Percentiles rank a stretch among this genome's conserved stretches.
Evolutionary conservation across 2,329 filamentous ascomycete genomes (phyloP).

Genomic region (Dactylella cylindrospora): DNA sequence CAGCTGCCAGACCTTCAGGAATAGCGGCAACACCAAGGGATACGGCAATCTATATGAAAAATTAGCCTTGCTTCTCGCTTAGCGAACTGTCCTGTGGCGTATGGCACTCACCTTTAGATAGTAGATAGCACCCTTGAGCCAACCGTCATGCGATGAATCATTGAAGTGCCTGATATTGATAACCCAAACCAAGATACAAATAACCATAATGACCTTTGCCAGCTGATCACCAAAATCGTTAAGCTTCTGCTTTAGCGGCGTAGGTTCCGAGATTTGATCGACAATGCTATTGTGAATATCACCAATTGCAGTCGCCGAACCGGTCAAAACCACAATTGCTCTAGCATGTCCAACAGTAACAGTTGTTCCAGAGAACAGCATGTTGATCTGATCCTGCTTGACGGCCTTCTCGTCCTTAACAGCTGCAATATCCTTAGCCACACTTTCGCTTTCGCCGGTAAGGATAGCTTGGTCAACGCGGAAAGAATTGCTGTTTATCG

Average conservation of each 20-base stretch:
- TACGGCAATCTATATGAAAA: slow-evolving; percentile 70
- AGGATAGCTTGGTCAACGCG: slow-evolving; percentile 94
- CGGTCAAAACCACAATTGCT: slow-evolving; percentile 87
- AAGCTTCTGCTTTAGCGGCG: slow-evolving; percentile 95
- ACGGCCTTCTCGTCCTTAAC: slow-evolving; percentile 81
- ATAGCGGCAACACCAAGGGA: slow-evolving; percentile 97
- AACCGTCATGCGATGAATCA: slow-evolving; percentile 87
- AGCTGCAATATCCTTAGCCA: slow-evolving; percentile 73
- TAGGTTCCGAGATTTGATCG: slow-evolving; percentile 95
- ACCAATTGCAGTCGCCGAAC: slow-evolving; percentile 87
- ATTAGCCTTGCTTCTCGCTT: slow-evolving; percentile 15
- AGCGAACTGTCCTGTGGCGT: neutral
- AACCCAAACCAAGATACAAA: slow-evolving; percentile 94
- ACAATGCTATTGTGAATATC: slow-evolving; percentile 99
- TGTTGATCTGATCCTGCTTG: slow-evolving; percentile 96
- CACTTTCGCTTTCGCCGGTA: slow-evolving; percentile 96
- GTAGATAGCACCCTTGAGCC: slow-evolving; percentile 97
- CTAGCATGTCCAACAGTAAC: slow-evolving; percentile 92
- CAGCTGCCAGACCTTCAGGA: slow-evolving; percentile 92
- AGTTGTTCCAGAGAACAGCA: slow-evolving; percentile 97
- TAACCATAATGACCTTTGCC: slow-evolving; percentile 96
- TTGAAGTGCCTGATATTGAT: slow-evolving; percentile 98
- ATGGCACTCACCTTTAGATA: slow-evolving; percentile 71
- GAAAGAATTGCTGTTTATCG: slow-evolving; percentile 96
- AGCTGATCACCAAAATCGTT: slow-evolving; percentile 96